Evolutionary conservation across 177 flowering plant species (phyloP).

Genomic region (Vitis hybrid): DNA sequence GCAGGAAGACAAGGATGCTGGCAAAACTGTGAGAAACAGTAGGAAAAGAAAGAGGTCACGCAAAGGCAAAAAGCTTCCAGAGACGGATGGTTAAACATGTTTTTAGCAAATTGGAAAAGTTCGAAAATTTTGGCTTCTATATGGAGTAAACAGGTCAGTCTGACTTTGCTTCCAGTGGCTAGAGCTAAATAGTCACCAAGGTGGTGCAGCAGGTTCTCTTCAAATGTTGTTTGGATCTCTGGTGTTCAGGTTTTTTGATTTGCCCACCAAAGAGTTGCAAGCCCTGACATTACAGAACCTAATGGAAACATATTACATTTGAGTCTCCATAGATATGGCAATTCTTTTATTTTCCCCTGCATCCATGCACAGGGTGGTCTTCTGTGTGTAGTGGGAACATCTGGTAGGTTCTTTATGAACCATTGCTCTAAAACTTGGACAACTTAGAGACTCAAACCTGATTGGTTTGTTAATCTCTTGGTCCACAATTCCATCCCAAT

Average conservation of each 20-base stretch:
- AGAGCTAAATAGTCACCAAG: background rate
- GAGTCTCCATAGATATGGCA: too few relatives aligned
- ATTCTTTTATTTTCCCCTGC: too few relatives aligned
- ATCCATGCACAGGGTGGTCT: too few relatives aligned
- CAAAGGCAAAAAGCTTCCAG: slow-evolving; percentile 20
- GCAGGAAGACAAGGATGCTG: slow-evolving; percentile 35
- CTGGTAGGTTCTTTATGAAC: too few relatives aligned
- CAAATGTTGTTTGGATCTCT: background rate
- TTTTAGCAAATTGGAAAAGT: background rate
- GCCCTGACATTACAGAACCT: too few relatives aligned
- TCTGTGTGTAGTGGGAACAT: too few relatives aligned
- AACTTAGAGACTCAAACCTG: too few relatives aligned
- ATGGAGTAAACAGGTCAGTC: background rate
- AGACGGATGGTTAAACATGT: slow-evolving; percentile 7
- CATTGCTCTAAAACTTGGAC: too few relatives aligned
- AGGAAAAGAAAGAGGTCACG: slow-evolving; percentile 49
- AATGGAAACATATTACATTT: too few relatives aligned
- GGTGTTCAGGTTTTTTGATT: too few relatives aligned
- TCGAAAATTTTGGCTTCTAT: background rate
- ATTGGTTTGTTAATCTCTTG: too few relatives aligned
- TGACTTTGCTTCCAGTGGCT: background rate
- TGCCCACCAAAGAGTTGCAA: background rate
- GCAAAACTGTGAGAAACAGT: slow-evolving; percentile 18
- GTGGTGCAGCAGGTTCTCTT: background rate
- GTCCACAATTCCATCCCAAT: too few relatives aligned